Evolutionary conservation across 2,329 filamentous ascomycete genomes (phyloP), one percentile per base, ranked within the genome.

Genomic region (Sporothrix pseudoabietina): DNA sequence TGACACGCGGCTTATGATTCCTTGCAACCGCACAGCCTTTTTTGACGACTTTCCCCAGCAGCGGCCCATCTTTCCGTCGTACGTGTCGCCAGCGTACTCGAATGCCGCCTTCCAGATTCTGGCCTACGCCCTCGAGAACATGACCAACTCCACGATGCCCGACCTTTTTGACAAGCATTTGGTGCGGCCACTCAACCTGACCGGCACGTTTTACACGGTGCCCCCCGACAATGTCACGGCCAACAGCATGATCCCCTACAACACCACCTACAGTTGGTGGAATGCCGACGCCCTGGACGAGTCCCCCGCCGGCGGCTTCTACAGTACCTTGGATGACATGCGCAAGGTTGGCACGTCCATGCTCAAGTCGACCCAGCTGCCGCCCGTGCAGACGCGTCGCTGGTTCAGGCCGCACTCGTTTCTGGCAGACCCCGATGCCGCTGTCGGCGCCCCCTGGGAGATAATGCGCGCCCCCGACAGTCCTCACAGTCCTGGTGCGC

Each of bases 361-460:
- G 54, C 78, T 85, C 1, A 79, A 76, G 16, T 79, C 83, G 76
- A 79, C 80, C 22, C 80, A 86, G 10, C 80, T 86, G 3, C 77
- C 81, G 0, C 77, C 81, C 0, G 76, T 76, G 10, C 74, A 81
- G 68, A 85, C 85, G 0, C 79, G 83, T 3, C 76, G 79, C 26
- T 86, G 85, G 85, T 79, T 86, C 75, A 84, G 85, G 74, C 84
- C 82, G 1, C 80, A 81, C 0, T 80, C 79, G 3, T 78, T 78
- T 71, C 80, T 79, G 0, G 8, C 65, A 22, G 12, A 65, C 61
- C n/a, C 59, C 35, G 22, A 30, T 14, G 78, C 80, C 49, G 79
- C 81, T 32, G 78, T 85, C 44, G 85, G 84, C 14, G 80, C 79
- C 12, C 83, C 84, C 0, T 86, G 84, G 84, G 84, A 86, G 75